A percentile compares a stretch with the other conserved stretches of the same genome.
phyloP scores from a whole-genome alignment of 768 basidiomycete species.

The Nevesoporus exiguus region DNA sequence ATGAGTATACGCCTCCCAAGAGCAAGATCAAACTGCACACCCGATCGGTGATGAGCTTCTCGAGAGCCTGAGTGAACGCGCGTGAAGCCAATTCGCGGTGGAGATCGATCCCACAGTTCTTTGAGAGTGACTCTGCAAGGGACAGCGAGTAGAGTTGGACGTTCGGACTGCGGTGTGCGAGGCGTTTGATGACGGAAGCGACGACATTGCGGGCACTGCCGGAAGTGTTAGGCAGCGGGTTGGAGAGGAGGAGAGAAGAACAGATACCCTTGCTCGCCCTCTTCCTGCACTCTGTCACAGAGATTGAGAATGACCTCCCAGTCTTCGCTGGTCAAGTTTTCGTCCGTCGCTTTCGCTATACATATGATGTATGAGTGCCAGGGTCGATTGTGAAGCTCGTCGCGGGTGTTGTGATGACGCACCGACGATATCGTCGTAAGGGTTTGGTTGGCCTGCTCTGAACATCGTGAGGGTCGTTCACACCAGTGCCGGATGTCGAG shows the following conservation, averaged over 20 bases:
- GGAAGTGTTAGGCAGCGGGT: conserved; percentile 15
- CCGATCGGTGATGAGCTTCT: conserved; percentile 84
- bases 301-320: conserved; percentile 93
- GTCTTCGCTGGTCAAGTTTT: conserved; percentile 91
- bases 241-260: background rate
- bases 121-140: conserved; percentile 82
- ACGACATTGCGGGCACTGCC: conserved; percentile 82
- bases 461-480: no score
- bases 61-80: conserved; percentile 86
- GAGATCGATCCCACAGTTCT: conserved; percentile 82
- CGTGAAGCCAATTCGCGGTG: conserved; percentile 86
- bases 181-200: conserved; percentile 81
- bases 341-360: conserved; percentile 95
- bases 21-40: conserved; percentile 40
- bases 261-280: conserved; percentile 78
- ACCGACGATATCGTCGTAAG: conserved; percentile 94
- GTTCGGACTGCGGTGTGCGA: conserved; percentile 92
- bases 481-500: no score
- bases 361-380: background rate
- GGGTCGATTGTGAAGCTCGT: conserved; percentile 5
- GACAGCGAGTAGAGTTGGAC: conserved; percentile 94
- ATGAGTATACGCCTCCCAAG: conserved; percentile 10
- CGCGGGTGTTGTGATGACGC: conserved; percentile 33
- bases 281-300: conserved; percentile 95
- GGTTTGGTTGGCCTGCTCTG: conserved; percentile 59